Evolutionary conservation across 1,284 basidiomycete genomes (phyloP).

Genomic region (Trichosporon inkin): DNA sequence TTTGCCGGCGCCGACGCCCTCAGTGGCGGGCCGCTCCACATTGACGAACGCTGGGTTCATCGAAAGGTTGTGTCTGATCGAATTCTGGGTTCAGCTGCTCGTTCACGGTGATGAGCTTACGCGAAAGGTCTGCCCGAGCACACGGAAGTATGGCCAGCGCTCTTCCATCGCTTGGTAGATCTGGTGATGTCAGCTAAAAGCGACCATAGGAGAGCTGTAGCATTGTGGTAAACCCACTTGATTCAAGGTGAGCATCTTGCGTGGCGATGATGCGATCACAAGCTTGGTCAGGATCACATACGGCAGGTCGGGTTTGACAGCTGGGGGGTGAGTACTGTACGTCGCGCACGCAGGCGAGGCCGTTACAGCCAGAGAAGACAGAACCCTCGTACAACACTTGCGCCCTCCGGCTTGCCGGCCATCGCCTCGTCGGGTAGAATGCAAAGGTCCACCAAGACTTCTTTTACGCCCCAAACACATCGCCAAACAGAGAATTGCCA

Average conservation of each 20-base stretch:
- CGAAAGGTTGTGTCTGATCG: slow-evolving; percentile 79
- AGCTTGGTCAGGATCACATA: slow-evolving; percentile 30
- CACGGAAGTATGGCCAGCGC: slow-evolving; percentile 32
- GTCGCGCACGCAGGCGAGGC: not conserved
- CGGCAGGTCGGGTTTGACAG: slow-evolving; percentile 30
- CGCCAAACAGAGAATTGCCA: no score
- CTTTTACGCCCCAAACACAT: slow-evolving; percentile 2
- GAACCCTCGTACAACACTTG: not conserved
- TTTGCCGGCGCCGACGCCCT: slow-evolving; percentile 30
- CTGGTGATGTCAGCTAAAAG: slow-evolving; percentile 16
- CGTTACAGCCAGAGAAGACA: not conserved
- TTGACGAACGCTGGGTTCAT: slow-evolving; percentile 71
- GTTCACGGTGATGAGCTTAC: slow-evolving; percentile 16
- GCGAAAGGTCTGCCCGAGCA: slow-evolving; percentile 26
- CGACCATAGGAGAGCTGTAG: no score
- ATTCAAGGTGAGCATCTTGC: slow-evolving; percentile 31
- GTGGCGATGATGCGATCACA: slow-evolving; percentile 34
- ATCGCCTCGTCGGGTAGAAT: not conserved
- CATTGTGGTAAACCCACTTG: slow-evolving; percentile 23
- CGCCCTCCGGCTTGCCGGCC: not conserved
- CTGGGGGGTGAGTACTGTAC: slow-evolving; percentile 11
- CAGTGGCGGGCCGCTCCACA: slow-evolving; percentile 38
- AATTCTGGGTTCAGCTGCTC: slow-evolving; percentile 54
- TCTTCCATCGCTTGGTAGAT: slow-evolving; percentile 38
- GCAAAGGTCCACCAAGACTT: not conserved